Evolutionary conservation across 306 rosid genomes (phyloP), one percentile per base, ranked within the genome.

Genomic region (Fragaria ananassa): DNA sequence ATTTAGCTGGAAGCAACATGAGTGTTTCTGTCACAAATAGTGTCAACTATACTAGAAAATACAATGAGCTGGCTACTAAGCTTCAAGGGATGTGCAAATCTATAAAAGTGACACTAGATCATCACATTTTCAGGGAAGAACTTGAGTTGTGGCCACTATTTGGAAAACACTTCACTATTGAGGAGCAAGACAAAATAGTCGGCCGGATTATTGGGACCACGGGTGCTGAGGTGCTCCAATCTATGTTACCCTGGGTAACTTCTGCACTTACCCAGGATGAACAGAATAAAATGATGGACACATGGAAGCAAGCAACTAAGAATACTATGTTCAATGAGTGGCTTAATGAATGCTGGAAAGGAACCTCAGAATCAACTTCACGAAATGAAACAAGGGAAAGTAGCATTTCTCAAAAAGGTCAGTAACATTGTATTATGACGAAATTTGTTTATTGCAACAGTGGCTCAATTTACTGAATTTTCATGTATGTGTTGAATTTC

Each of bases 81-180:
- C 97, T 96, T 83, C 99, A 96, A 87, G 99, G 99, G 81, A 96
- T 96, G 99, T 92, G 96, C 86, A 96, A 96, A 85, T 96, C 99
- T 77, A 58, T 96, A 72, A 85, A 96, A 77, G 96, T 96, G 75
- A 86, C 99, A 27, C 84, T 96, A 50, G 99, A 96, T 88, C 97
- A 96, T 79, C 99, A 96, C 85, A 92, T 96, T 83, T 96, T 84
- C 80, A 86, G 99, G 87, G 99, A 96, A 86, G 99, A 96, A 85
- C 93, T 85, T 18, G 99, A 96, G 82, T 88, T 96, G 80, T 96
- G 99, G 99, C 99, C 99, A 12, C 85, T 96, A 85, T 93, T 92
- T 80, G 98, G 96, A 12, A 89, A 75, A 80, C 97, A 96, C 84
- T 96, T 96, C 86, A 87, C 97, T 37, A 93, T 96, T 77, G 97